Percentiles rank a stretch among this genome's conserved stretches.
Evolutionary conservation across 2,329 filamentous ascomycete species (phyloP).

Genomic region (Paecilomyces variotii): DNA sequence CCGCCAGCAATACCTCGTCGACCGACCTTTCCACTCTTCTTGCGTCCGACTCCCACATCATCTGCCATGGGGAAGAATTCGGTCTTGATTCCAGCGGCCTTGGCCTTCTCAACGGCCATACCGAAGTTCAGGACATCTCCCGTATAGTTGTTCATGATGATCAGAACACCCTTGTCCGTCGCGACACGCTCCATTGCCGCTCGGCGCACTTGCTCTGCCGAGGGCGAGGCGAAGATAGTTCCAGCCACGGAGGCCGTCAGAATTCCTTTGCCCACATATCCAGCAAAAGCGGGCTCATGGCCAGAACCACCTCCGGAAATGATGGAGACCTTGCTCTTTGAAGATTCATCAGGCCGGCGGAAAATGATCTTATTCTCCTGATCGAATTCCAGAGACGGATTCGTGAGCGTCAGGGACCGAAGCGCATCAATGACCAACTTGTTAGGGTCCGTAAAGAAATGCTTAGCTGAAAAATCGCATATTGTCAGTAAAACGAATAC

Average conservation of each 20-base stretch:
- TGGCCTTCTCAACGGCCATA: constrained; percentile 86
- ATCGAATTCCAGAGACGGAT: constrained; percentile 76
- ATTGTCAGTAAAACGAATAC: constrained; percentile 10
- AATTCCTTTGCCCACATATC: constrained; percentile 74
- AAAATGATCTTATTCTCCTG: constrained; percentile 76
- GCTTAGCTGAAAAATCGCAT: constrained; percentile 47
- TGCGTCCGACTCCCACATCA: constrained; percentile 79
- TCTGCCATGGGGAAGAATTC: constrained; percentile 91
- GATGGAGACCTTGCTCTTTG: constrained; percentile 61
- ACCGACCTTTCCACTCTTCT: constrained; percentile 82
- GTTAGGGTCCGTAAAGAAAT: constrained; percentile 81
- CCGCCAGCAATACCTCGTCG: constrained; percentile 85
- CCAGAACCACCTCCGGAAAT: constrained; percentile 84
- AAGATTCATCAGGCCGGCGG: constrained; percentile 51
- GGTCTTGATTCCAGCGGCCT: constrained; percentile 65
- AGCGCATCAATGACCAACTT: constrained; percentile 72
- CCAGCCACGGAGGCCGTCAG: constrained; percentile 77
- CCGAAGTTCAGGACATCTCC: constrained; percentile 88
- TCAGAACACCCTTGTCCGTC: constrained; percentile 64
- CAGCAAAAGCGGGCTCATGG: constrained; percentile 81
- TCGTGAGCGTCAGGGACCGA: constrained; percentile 68
- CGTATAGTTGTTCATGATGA: constrained; percentile 96
- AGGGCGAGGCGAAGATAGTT: constrained; percentile 77
- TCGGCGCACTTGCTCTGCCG: constrained; percentile 71
- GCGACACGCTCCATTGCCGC: constrained; percentile 68